phyloP scores from a whole-genome alignment of 352 stramenopile species.

The Phytophthora ramorum region DNA sequence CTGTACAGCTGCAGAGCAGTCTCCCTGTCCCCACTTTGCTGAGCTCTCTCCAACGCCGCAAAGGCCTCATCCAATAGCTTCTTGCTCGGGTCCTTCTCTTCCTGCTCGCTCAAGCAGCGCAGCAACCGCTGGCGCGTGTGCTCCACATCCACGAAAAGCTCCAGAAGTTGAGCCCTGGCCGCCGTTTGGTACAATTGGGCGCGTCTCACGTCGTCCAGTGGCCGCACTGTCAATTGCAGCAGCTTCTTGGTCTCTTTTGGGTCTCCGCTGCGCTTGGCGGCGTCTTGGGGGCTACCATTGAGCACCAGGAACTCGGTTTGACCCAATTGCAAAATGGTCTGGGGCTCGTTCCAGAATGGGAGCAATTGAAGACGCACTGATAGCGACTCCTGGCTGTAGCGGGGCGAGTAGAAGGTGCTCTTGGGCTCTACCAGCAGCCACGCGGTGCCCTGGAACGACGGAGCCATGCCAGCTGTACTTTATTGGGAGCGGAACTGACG shows the following conservation, averaged over 20 bases:
- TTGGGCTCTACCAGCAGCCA: constrained; percentile 49
- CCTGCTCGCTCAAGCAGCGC: constrained; percentile 11
- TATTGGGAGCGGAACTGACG: neutral
- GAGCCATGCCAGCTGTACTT: constrained; percentile 5
- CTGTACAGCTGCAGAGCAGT: constrained; percentile 41
- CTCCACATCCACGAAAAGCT: constrained; percentile 52
- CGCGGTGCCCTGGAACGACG: constrained; percentile 29
- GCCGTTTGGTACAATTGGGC: constrained; percentile 56
- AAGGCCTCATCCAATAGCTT: constrained; percentile 54
- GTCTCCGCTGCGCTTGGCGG: constrained; percentile 31
- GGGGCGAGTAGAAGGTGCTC: constrained; percentile 46
- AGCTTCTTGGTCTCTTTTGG: constrained; percentile 34
- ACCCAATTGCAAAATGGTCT: constrained; percentile 44
- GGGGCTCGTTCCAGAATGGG: constrained; percentile 39
- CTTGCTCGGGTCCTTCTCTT: neutral
- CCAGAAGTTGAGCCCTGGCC: constrained; percentile 37
- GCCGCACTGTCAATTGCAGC: constrained; percentile 45
- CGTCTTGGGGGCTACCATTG: constrained; percentile 7
- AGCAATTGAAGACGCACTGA: constrained; percentile 32
- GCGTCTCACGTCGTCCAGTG: constrained; percentile 48
- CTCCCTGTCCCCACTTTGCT: constrained; percentile 14
- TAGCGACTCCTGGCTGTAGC: constrained; percentile 35
- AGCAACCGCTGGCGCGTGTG: constrained; percentile 32
- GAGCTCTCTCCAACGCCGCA: constrained; percentile 40
- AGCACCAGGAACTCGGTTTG: constrained; percentile 35